Evolutionary conservation across 192 early-diverging fungal species (phyloP).

Genomic region (Podila epicladia): DNA sequence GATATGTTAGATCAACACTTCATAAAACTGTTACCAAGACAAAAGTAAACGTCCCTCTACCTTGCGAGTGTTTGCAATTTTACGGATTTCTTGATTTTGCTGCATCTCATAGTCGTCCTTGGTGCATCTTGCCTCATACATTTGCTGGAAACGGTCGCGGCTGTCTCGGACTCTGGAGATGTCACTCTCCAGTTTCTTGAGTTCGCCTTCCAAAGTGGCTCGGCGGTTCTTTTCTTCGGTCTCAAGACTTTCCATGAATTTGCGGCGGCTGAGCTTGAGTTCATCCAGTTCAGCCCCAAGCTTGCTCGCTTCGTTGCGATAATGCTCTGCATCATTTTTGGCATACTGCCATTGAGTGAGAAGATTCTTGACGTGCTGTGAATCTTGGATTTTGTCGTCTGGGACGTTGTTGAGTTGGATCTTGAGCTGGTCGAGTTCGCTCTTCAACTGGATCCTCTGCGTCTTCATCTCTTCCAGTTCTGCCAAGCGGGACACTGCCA

Average conservation of each 20-base stretch:
- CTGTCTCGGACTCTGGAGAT: slow-evolving; percentile 41
- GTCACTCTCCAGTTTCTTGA: slow-evolving; percentile 43
- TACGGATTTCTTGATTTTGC: slow-evolving; percentile 56
- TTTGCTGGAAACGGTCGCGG: slow-evolving; percentile 47
- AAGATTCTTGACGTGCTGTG: slow-evolving; percentile 22
- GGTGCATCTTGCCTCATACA: slow-evolving; percentile 47
- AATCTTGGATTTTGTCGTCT: slow-evolving; percentile 36
- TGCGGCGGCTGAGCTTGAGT: slow-evolving; percentile 24
- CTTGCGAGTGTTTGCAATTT: slow-evolving; percentile 58
- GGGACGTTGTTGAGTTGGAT: slow-evolving; percentile 39
- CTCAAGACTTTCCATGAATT: slow-evolving; percentile 41
- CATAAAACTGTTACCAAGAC: no score
- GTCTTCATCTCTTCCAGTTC: slow-evolving; percentile 41
- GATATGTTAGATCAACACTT: no score
- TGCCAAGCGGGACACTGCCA: slow-evolving; percentile 25
- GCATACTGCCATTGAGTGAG: slow-evolving; percentile 31
- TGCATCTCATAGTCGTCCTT: slow-evolving; percentile 53
- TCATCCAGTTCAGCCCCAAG: slow-evolving; percentile 32
- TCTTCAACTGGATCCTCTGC: slow-evolving; percentile 30
- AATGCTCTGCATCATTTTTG: slow-evolving; percentile 34
- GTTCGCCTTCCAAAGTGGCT: slow-evolving; percentile 32
- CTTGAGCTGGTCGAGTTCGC: slow-evolving; percentile 26
- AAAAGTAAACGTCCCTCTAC: background rate
- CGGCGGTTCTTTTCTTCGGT: slow-evolving; percentile 35
- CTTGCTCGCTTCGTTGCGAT: slow-evolving; percentile 17